phyloP scores from a whole-genome alignment of 2,329 filamentous ascomycete genomes.

The Stemphylium lycopersici region DNA sequence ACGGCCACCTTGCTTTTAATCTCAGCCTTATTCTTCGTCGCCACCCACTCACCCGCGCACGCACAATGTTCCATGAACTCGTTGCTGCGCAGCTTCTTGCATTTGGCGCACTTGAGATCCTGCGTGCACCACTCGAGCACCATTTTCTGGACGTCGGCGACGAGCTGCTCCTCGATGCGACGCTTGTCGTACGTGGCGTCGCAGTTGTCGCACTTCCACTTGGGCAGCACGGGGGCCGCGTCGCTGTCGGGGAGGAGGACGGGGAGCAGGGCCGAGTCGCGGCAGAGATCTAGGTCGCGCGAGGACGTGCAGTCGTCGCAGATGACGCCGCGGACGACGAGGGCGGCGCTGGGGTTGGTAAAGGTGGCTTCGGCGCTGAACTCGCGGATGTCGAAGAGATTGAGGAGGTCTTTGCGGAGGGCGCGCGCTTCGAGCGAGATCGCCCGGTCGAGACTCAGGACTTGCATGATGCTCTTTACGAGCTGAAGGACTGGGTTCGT shows the following conservation, averaged over 20 bases:
- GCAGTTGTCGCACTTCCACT: conserved; percentile 81
- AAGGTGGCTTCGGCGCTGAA: conserved; percentile 90
- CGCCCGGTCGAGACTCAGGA: conserved; percentile 87
- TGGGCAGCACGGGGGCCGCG: conserved; percentile 58
- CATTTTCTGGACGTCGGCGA: conserved; percentile 75
- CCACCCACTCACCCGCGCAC: conserved; percentile 85
- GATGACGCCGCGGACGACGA: conserved; percentile 76
- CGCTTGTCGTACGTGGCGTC: conserved; percentile 76
- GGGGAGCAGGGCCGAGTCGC: conserved; percentile 80
- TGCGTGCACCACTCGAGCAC: conserved; percentile 84
- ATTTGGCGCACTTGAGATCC: conserved; percentile 85
- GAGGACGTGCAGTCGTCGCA: conserved; percentile 91
- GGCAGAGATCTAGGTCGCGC: conserved; percentile 88
- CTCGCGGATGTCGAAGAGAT: conserved; percentile 91
- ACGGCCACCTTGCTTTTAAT: conserved; percentile 70
- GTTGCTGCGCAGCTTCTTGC: conserved; percentile 71
- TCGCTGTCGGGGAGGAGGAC: conserved; percentile 46
- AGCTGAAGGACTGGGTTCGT: conserved; percentile 83
- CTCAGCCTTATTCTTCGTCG: conserved; percentile 71
- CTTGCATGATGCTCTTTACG: conserved; percentile 91
- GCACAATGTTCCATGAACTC: conserved; percentile 97
- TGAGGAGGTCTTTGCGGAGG: conserved; percentile 85
- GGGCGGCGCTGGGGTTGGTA: conserved; percentile 77
- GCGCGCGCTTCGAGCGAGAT: conserved; percentile 87
- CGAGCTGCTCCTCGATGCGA: conserved; percentile 80